Conservation (phyloP, 2,329 filamentous ascomycete genomes). For the Fusarium zealandicum region DNA sequence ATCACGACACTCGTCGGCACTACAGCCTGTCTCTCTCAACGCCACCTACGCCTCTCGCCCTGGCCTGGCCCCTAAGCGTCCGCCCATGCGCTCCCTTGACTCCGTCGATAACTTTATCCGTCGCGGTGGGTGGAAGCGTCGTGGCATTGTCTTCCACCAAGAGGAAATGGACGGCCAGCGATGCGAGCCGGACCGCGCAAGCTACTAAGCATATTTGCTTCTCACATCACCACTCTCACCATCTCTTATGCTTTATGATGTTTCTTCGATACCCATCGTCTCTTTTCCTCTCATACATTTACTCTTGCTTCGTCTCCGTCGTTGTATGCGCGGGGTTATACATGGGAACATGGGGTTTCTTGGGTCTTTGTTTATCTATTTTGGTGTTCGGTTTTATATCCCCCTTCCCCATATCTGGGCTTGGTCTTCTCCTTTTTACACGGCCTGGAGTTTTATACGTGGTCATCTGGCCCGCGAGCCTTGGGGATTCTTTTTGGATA, state of each 20-base stretch:
- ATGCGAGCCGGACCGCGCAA: conserved; percentile 31
- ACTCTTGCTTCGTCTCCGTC: conserved; percentile 23
- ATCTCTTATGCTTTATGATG: conserved; percentile 30
- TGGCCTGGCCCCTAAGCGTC: conserved; percentile 42
- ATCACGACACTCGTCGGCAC: conserved; percentile 33
- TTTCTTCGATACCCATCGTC: conserved; percentile 38
- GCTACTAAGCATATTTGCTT: conserved; percentile 29
- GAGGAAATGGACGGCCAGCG: conserved; percentile 44
- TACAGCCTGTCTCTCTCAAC: conserved; percentile 45
- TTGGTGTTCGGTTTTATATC: conserved; percentile 20
- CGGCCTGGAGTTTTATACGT: conserved; percentile 24
- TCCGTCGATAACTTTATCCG: conserved; percentile 53
- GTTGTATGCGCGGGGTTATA: conserved; percentile 9
- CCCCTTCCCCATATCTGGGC: conserved; percentile 9
- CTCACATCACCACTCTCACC: not conserved
- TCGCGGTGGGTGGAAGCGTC: conserved; percentile 54
- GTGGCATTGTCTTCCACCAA: conserved; percentile 51
- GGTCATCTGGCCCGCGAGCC: not conserved
- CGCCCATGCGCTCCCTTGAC: conserved; percentile 50
- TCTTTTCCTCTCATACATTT: conserved; percentile 8
- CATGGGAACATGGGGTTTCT: not conserved
- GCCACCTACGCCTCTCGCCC: conserved; percentile 43
- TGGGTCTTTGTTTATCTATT: conserved; percentile 2
- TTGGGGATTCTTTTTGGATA: conserved; percentile 21
- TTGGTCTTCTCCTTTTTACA: conserved; percentile 16